Conservation (phyloP, 768 basidiomycete genomes). For the Saitozyma podzolica region DNA sequence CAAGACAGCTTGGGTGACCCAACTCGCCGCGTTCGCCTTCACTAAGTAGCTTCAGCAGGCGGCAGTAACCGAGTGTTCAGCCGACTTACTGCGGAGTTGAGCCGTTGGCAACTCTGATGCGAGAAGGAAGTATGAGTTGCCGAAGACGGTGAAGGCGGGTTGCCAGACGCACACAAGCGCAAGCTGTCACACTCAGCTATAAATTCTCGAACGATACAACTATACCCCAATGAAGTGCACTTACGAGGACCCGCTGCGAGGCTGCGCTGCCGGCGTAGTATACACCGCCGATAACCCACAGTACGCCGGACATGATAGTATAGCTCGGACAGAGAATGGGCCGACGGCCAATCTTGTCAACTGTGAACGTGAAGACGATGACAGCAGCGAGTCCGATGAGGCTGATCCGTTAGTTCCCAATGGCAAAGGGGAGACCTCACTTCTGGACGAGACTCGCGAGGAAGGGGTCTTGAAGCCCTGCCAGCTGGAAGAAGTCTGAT, state of each 20-base stretch:
- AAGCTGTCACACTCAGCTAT: neutral
- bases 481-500: slow-evolving; percentile 18
- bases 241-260: slow-evolving; percentile 4
- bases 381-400: slow-evolving; percentile 10
- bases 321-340: neutral
- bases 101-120: slow-evolving; percentile 18
- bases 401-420: neutral
- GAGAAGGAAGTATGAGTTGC: slow-evolving; percentile 14
- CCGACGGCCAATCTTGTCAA: slow-evolving; percentile 15
- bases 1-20: slow-evolving; percentile 11
- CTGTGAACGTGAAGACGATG: slow-evolving; percentile 7
- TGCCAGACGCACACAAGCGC: slow-evolving; percentile 9
- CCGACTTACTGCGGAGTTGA: slow-evolving; percentile 10
- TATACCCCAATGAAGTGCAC: neutral
- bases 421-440: slow-evolving; percentile 3
- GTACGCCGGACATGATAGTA: neutral
- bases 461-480: slow-evolving; percentile 16
- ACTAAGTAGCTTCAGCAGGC: slow-evolving; percentile 3
- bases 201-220: no score
- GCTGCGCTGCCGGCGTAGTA: slow-evolving; percentile 10
- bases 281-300: slow-evolving; percentile 12
- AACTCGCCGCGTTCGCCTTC: slow-evolving; percentile 9
- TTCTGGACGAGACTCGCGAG: slow-evolving; percentile 12
- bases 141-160: slow-evolving; percentile 9
- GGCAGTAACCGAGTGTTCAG: neutral